Evolutionary conservation across 2,329 filamentous ascomycete genomes (phyloP).

Genomic region (Diaporthe longicolla): DNA sequence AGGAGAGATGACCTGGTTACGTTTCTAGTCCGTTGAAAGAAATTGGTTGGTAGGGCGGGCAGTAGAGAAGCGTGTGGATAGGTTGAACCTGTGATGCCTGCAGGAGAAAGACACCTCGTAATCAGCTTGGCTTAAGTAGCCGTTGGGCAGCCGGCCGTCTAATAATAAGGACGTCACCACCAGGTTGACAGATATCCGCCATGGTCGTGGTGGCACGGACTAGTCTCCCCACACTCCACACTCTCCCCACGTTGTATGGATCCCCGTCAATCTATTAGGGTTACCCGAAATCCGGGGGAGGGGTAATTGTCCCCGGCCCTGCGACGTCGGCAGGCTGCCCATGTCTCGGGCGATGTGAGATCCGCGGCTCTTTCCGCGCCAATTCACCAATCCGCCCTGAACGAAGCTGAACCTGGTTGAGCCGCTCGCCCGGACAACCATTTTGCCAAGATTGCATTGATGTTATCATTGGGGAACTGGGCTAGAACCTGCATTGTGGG

Average conservation of each 20-base stretch:
- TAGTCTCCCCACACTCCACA: constrained; percentile 32
- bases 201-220: not conserved
- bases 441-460: not conserved
- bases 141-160: not conserved
- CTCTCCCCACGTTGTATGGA: constrained; percentile 17
- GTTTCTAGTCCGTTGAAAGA: too few relatives aligned
- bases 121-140: constrained; percentile 2
- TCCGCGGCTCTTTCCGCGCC: not conserved
- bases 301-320: constrained; percentile 6
- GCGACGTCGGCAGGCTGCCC: not conserved
- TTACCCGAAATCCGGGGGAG: constrained; percentile 35
- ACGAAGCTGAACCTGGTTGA: not conserved
- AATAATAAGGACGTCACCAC: not conserved
- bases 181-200: constrained; percentile 37
- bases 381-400: not conserved
- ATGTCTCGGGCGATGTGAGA: not conserved
- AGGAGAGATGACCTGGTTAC: not conserved
- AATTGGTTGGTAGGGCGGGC: not conserved
- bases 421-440: constrained; percentile 2
- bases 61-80: not conserved
- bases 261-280: constrained; percentile 8
- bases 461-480: not conserved
- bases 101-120: not conserved
- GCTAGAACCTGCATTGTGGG: not conserved
- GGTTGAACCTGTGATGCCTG: not conserved